Conservation (phyloP, 805 yeast species). For the Saccharomycopsis sp. region DNA sequence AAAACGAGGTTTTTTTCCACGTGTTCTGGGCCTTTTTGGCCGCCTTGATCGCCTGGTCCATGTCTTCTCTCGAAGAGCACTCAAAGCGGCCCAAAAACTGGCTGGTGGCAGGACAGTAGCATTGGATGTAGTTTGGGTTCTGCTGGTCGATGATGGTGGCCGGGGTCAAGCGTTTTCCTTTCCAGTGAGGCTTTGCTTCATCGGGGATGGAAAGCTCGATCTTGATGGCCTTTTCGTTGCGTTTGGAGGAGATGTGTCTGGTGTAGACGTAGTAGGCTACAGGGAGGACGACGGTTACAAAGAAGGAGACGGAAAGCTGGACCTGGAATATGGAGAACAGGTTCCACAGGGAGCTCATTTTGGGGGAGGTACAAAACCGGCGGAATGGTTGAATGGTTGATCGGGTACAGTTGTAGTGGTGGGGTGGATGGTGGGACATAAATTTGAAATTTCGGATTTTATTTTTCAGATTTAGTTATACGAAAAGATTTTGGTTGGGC, state of each 20-base stretch:
- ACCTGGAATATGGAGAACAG: constrained; percentile 16
- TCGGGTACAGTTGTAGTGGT: too few species aligned
- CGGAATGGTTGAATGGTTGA: not conserved
- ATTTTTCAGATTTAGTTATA: too few species aligned
- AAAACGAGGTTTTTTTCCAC: constrained; percentile 50
- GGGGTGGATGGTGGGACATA: too few species aligned
- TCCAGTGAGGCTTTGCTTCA: constrained; percentile 86
- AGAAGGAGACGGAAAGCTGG: constrained; percentile 24
- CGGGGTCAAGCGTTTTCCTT: constrained; percentile 71
- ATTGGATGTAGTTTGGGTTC: constrained; percentile 65
- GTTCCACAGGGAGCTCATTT: too few species aligned
- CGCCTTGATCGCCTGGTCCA: constrained; percentile 53
- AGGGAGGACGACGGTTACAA: constrained; percentile 23
- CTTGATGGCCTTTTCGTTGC: constrained; percentile 33
- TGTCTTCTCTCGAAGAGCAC: constrained; percentile 59
- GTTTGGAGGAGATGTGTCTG: constrained; percentile 12
- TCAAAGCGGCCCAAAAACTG: constrained; percentile 71
- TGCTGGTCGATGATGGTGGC: constrained; percentile 49
- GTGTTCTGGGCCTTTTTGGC: constrained; percentile 49
- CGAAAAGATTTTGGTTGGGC: too few species aligned
- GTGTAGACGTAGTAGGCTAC: constrained; percentile 18
- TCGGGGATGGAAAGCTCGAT: constrained; percentile 57
- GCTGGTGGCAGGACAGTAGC: constrained; percentile 95
- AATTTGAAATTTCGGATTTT: too few species aligned
- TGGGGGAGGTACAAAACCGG: too few species aligned